Evolutionary conservation across 2,329 filamentous ascomycete species (phyloP).

Genomic region (Claviceps humidiphila): DNA sequence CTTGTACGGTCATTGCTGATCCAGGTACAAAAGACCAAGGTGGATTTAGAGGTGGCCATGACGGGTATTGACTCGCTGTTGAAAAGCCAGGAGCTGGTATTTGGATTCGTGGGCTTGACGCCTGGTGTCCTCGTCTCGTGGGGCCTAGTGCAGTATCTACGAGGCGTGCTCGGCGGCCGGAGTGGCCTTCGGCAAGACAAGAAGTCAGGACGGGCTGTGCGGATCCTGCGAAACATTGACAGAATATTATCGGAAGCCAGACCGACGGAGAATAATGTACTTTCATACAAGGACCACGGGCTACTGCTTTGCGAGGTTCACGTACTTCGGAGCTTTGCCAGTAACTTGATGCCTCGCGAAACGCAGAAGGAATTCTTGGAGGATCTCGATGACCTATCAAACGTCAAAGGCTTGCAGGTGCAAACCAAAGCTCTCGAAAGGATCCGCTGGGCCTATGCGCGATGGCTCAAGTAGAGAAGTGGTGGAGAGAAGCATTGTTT

Average conservation of each 20-base stretch:
- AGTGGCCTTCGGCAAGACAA: constrained; percentile 52
- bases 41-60: constrained; percentile 92
- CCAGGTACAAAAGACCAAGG: constrained; percentile 97
- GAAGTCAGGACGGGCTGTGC: constrained; percentile 56
- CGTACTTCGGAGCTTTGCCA: constrained; percentile 52
- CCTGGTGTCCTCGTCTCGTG: constrained; percentile 83
- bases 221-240: constrained; percentile 78
- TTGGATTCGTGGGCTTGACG: constrained; percentile 91
- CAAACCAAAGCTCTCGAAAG: constrained; percentile 71
- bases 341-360: constrained; percentile 53
- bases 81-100: constrained; percentile 92
- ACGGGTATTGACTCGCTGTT: constrained; percentile 88
- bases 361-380: constrained; percentile 77
- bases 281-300: constrained; percentile 88
- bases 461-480: constrained; percentile 44
- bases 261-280: constrained; percentile 57
- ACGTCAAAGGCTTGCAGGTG: constrained; percentile 64
- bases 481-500: background rate
- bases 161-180: constrained; percentile 54
- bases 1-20: constrained; percentile 83
- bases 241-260: constrained; percentile 58
- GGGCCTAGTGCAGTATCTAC: constrained; percentile 59
- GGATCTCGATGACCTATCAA: constrained; percentile 74
- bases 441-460: constrained; percentile 80
- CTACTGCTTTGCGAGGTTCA: constrained; percentile 83